Conservation (phyloP, 75 land plant genomes). For the Selaginella tamariscina region DNA sequence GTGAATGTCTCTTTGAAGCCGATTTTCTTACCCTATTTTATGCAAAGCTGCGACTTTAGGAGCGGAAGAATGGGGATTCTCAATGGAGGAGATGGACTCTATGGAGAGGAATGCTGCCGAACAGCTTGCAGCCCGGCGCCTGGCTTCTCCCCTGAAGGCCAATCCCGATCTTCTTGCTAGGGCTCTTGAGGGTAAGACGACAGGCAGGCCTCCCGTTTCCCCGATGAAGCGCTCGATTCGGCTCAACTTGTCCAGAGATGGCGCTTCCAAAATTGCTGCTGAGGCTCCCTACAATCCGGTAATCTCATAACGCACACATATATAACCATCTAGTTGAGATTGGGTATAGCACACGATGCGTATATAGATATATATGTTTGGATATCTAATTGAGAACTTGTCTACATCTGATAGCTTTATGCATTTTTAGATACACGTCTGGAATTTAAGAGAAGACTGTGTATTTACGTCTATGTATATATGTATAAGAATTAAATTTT, state of each 20-base stretch:
- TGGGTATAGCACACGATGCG: neutral
- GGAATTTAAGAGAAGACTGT: no score
- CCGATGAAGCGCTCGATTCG: neutral
- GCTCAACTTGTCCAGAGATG: constrained; percentile 17
- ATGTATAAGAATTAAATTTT: no score
- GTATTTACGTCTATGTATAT: no score
- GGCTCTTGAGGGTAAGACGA: neutral
- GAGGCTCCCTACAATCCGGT: constrained; percentile 23
- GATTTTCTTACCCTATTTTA: no score
- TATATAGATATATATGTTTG: no score
- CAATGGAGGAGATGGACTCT: constrained; percentile 38
- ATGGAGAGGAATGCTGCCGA: constrained; percentile 47
- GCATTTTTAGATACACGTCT: no score
- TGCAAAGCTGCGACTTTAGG: neutral
- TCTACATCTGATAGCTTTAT: no score
- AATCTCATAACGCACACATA: constrained; percentile 2
- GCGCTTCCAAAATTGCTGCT: constrained; percentile 13
- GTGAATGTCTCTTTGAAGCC: no score
- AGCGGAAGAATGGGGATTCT: constrained; percentile 33
- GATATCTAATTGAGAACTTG: no score
- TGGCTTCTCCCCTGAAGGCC: constrained; percentile 12
- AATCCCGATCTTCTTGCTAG: neutral
- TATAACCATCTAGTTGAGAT: neutral
- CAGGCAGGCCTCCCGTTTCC: neutral
- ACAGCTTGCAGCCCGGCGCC: constrained; percentile 27